Percentiles rank a stretch among this genome's conserved stretches.
Evolutionary conservation across 352 stramenopile species (phyloP).

Genomic region (Pythium scleroteichum): DNA sequence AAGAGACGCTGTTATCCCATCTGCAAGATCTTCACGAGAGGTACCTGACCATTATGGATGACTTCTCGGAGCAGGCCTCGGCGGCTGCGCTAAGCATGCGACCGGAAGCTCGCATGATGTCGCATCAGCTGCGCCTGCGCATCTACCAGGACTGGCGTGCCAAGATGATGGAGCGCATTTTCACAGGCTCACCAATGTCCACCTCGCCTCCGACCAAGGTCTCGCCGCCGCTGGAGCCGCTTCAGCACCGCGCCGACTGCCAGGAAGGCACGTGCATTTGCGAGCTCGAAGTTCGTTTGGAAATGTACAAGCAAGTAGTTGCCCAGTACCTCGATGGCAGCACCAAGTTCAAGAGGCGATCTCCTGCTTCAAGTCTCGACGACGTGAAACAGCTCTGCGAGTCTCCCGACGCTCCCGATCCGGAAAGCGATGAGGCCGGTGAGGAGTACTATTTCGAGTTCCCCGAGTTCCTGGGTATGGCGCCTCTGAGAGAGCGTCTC

Average conservation of each 20-base stretch:
- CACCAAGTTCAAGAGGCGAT: conserved; percentile 44
- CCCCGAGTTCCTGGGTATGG: conserved; percentile 49
- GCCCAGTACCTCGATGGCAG: conserved; percentile 59
- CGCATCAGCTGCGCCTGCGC: conserved; percentile 69
- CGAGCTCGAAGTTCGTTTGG: conserved; percentile 48
- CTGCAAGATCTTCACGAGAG: conserved; percentile 68
- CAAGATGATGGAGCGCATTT: conserved; percentile 69
- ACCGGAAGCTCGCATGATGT: conserved; percentile 71
- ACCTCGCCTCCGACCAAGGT: conserved; percentile 31
- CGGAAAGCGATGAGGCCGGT: conserved; percentile 35
- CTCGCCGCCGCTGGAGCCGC: background rate
- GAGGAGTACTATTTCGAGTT: conserved; percentile 47
- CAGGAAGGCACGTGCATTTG: conserved; percentile 41
- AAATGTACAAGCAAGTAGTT: conserved; percentile 59
- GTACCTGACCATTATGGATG: conserved; percentile 73
- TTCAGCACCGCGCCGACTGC: conserved; percentile 18
- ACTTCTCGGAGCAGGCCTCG: conserved; percentile 57
- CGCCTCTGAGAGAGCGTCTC: conserved; percentile 23
- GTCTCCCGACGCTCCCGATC: conserved; percentile 15
- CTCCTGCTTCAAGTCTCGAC: conserved; percentile 10
- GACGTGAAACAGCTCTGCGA: conserved; percentile 4
- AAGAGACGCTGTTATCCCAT: conserved; percentile 63
- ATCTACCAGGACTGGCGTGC: conserved; percentile 87
- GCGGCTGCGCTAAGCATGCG: conserved; percentile 67
- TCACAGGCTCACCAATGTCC: conserved; percentile 47